Evolutionary conservation across 371 early-diverging fungal species (phyloP).

Genomic region (Circinella minor): DNA sequence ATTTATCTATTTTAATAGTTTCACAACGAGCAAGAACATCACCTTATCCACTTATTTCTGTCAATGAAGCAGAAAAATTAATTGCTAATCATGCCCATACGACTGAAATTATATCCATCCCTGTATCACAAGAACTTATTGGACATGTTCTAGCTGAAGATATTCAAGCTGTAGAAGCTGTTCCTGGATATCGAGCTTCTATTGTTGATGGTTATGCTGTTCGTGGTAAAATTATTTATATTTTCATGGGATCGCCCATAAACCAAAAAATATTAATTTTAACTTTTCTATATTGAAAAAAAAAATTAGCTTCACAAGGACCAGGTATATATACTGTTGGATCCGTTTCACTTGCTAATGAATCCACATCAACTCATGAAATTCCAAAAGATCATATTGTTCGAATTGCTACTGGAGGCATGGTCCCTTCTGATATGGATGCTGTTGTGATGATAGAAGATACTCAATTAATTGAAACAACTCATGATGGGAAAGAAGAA

Average conservation of each 20-base stretch:
- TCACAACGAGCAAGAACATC: constrained; percentile 73
- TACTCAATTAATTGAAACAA: constrained; percentile 66
- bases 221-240: constrained; percentile 52
- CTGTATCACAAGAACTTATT: constrained; percentile 53
- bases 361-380: constrained; percentile 6
- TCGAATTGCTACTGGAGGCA: constrained; percentile 89
- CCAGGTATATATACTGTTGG: constrained; percentile 78
- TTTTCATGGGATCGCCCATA: too few relatives aligned
- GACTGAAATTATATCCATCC: constrained; percentile 37
- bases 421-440: constrained; percentile 79
- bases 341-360: constrained; percentile 64
- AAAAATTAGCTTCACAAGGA: constrained; percentile 76
- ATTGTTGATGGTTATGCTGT: constrained; percentile 96
- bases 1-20: constrained; percentile 41
- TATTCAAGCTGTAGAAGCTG: constrained; percentile 71
- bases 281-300: neutral
- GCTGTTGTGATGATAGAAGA: constrained; percentile 96
- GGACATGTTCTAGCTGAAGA: constrained; percentile 81
- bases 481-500: constrained; percentile 67
- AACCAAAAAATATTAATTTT: neutral
- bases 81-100: constrained; percentile 50
- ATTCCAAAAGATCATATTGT: constrained; percentile 60
- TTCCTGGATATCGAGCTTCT: constrained; percentile 88
- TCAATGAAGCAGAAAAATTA: constrained; percentile 67
- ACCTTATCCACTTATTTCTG: constrained; percentile 80